Evolutionary conservation across 2,329 filamentous ascomycete genomes (phyloP), one percentile per base, ranked within the genome.

Genomic region (Colletotrichum karsti): DNA sequence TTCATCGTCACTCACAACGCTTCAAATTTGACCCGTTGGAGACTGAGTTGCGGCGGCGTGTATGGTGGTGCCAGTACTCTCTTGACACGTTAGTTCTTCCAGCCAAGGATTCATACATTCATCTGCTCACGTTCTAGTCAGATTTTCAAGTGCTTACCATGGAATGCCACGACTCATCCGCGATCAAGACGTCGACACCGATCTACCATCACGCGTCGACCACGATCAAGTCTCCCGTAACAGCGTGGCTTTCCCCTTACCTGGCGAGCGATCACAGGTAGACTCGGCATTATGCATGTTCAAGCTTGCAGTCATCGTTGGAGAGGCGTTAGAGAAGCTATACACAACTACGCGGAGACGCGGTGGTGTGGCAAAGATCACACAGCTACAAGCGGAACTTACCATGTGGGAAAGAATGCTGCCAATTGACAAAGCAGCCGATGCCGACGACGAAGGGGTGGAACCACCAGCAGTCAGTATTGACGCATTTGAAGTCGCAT

Each of bases 51-150:
- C 50, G 74, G 30, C 67, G 73, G 4, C 64, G 73, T 6, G 67
- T 70, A 4, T 75, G 74, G 73, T 75, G 72, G 74, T 74, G 73
- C 6, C 73, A 75, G 22, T 75, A 74, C 46, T 69, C 73, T 3
- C 69, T 75, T 5, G 74, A 75, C 20, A 51, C 68, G 72, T 75
- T 58, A 15, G 73, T 54, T 7, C 7, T 22, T 9, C 15, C 5
- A 20, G 10, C 3, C 5, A 22, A 3, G 5, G 28, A 5, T 7
- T 59, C 7, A 5, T 15, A n/a, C 18, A 24, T 15, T n/a, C n/a
- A n/a, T n/a, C n/a, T 5, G 9, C 42, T 63, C 10, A 67, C 57
- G 4, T 13, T 18, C 10, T 6, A 8, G 5, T n/a, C 18, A 74
- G 72, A 1, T 73, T 75, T 35, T 71, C 70, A 13, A 75, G 72